Conservation (phyloP, 1,139 yeast genomes). For the Geotrichum carabidarum region DNA sequence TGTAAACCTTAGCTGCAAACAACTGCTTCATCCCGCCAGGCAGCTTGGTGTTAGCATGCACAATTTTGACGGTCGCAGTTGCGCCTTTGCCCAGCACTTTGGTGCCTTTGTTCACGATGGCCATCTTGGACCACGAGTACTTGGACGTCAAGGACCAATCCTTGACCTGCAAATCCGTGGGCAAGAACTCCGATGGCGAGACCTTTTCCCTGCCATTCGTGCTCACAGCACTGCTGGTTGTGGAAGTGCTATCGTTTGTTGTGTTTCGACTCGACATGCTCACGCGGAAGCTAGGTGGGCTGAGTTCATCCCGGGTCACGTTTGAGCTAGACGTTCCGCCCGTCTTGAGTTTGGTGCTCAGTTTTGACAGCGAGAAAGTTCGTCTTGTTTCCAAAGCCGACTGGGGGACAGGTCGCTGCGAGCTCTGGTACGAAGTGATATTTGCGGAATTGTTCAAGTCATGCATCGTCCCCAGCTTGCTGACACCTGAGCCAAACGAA, state of each 20-base stretch:
- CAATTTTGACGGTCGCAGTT: constrained; percentile 18
- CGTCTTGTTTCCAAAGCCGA: constrained; percentile 8
- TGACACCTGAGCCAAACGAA: constrained; percentile 12
- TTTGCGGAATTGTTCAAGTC: constrained; percentile 15
- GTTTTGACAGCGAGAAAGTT: constrained; percentile 18
- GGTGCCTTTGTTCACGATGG: constrained; percentile 6
- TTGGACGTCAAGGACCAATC: constrained; percentile 23
- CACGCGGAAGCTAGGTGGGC: neutral
- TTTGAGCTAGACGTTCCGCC: neutral
- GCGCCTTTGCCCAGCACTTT: constrained; percentile 20
- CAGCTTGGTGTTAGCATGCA: constrained; percentile 16
- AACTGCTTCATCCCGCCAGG: constrained; percentile 26
- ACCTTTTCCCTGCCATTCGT: constrained; percentile 16
- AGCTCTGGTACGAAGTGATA: constrained; percentile 17
- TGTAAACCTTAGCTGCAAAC: constrained; percentile 71
- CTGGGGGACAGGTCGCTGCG: constrained; percentile 19
- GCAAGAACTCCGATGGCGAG: constrained; percentile 22
- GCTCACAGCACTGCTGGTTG: neutral
- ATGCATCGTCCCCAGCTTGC: constrained; percentile 16
- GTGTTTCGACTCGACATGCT: constrained; percentile 5
- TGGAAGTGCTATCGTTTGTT: constrained; percentile 1
- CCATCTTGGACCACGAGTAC: constrained; percentile 18
- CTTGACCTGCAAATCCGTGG: constrained; percentile 18
- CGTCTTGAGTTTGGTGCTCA: constrained; percentile 14
- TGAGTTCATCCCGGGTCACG: neutral